Evolutionary conservation across 2,329 filamentous ascomycete genomes (phyloP), one percentile per base, ranked within the genome.

Genomic region (Aureobasidium mangrovei): DNA sequence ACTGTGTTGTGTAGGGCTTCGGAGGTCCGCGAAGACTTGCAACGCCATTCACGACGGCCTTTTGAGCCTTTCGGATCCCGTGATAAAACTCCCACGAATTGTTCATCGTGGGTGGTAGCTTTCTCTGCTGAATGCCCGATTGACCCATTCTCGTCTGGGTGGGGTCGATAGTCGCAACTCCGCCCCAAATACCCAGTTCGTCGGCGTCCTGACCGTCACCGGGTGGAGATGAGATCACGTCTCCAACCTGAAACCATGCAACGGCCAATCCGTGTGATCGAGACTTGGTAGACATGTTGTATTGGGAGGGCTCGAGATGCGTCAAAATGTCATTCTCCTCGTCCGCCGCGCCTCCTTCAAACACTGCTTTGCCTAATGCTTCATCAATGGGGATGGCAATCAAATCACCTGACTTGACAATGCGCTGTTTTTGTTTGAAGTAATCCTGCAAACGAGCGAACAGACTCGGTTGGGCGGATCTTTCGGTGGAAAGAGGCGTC

Each of bases 61-160:
- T 64, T 4, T 68, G 63, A 81, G 72, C 58, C 81, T 81, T 68
- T 83, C 88, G 53, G 88, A 76, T 56, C 1, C 89, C 88, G 1
- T 96, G 78, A 69, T 96, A 98, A 66, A 91, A 94, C 59, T 86
- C 85, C 91, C 91, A 97, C 18, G 82, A 83, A 66, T 81, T 95
- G 55, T 82, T 80, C 58, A 84, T 81, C 0, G 83, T 84, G 5
- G 86, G 82, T 0, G 91, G 91, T 5, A 95, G 77, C 49, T 85
- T 84, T 63, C 86, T 85, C 43, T 87, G 86, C 64, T 90, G 88
- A 60, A 86, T 94, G 3, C 93, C 93, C 35, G 91, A 90, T 65
- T 95, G 90, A 56, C 91, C 87, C 77, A 97, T 91, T 57, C 89
- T 86, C 3, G 94, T 94, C 56, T 84, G 86, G 5, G 85, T 81